A percentile compares a stretch with the other conserved stretches of the same genome.
phyloP scores from a whole-genome alignment of 1,284 basidiomycete species.

The Cryptococcus sp. region DNA sequence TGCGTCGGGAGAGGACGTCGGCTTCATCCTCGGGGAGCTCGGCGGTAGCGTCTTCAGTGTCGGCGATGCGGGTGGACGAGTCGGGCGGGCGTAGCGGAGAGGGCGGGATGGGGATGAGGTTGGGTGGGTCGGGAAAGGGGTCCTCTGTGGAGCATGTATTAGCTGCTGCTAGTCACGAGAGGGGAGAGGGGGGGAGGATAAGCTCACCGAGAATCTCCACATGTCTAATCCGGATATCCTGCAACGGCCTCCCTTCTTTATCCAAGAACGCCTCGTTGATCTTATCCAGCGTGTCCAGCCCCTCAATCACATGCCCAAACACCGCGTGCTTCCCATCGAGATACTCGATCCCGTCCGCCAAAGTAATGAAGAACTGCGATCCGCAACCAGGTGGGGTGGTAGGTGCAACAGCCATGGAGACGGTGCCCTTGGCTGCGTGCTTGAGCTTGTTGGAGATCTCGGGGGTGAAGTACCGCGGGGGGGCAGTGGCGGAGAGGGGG shows the following conservation, averaged over 20 bases:
- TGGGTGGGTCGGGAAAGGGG: conserved; percentile 83
- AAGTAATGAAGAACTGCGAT: conserved; percentile 93
- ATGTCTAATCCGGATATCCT: conserved; percentile 89
- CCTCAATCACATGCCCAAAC: conserved; percentile 93
- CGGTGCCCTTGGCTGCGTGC: conserved; percentile 80
- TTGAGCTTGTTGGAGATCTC: conserved; percentile 70
- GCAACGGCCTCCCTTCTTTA: conserved; percentile 80
- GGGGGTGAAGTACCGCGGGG: conserved; percentile 81
- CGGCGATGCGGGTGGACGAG: conserved; percentile 68
- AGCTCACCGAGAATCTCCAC: conserved; percentile 81
- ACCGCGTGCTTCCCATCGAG: conserved; percentile 94
- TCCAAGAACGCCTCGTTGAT: conserved; percentile 88
- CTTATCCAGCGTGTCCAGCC: conserved; percentile 85
- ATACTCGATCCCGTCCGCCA: conserved; percentile 86
- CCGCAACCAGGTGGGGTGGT: conserved; percentile 75
- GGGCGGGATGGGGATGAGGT: conserved; percentile 66
- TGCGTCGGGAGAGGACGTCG: conserved; percentile 71
- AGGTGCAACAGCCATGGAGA: conserved; percentile 89
- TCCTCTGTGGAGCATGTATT: conserved; percentile 62
- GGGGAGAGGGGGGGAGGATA: too few relatives aligned
- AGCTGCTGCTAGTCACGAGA: background rate
- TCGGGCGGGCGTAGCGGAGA: conserved; percentile 78
- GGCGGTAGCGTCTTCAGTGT: conserved; percentile 77
- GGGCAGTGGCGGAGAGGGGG: conserved; percentile 35
- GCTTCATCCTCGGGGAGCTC: conserved; percentile 68